Base-by-base conservation (phyloP, 441 rosid genomes). In the Jatropha podagrica region DNA sequence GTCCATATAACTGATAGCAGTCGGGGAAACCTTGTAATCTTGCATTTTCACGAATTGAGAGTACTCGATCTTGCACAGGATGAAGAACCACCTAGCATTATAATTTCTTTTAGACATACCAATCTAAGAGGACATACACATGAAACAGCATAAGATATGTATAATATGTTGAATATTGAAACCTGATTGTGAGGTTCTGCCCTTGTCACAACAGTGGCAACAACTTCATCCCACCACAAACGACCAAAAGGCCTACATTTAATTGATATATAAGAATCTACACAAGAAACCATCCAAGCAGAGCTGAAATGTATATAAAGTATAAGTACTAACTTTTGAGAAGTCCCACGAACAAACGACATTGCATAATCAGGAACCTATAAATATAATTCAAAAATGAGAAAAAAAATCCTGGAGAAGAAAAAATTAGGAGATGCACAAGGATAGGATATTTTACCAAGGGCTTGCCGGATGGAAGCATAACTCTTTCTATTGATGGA, bases 161-260 rank as follows among this genome's bases (percentile, higher is more conserved):
- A 4, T 7, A 9, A 52, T 4, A 7, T 59, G 32, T 11, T 4
- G 51, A 55, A 51, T 0, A 6, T 18, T 8, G 14, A 40, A 12
- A 74, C 76, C 76, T 74, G 76, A 65, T 74, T 74, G n/a, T 74
- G 76, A 13, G 76, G 76, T 61, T 73, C 76, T 7, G 76, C 76
- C 62, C 76, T 73, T 20, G 76, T 73, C n/a, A 73, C 76, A 37
- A 74, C 76, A 20, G 76, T 74, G 17, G 70, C 41, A 20, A 74
- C 37, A 52, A 42, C 26, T 51, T 63, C 69, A 26, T 73, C 76
- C 76, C 76, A 73, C 76, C 76, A 73, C 51, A 73, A 52, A 8
- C 76, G 76, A 52, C 76, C 76, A 73, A 73, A 73, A 1, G 76
- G 76, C 69, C 76, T 74, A 15, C 40, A 65, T 51, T 9, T 6